phyloP scores from a whole-genome alignment of 1,284 basidiomycete genomes.

The Earliella scabrosa region DNA sequence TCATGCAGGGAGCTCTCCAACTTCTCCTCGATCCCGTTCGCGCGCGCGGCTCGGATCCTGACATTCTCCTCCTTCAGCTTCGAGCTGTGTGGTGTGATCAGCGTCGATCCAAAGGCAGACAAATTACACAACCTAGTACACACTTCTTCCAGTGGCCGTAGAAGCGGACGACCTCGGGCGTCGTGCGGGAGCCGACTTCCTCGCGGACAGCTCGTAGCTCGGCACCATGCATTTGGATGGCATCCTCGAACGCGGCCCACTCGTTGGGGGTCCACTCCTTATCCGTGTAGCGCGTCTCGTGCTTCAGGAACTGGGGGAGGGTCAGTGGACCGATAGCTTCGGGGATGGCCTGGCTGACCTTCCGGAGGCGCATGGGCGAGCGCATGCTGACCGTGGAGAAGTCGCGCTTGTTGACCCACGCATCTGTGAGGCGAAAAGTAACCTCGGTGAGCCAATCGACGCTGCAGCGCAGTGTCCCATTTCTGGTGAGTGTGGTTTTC shows the following conservation, averaged over 20 bases:
- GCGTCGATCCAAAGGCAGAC: no score
- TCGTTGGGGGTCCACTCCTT: constrained; percentile 77
- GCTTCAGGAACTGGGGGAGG: constrained; percentile 67
- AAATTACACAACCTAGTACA: no score
- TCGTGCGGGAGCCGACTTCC: constrained; percentile 70
- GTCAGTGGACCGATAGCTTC: constrained; percentile 3
- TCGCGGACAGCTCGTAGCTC: constrained; percentile 81
- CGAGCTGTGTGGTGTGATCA: no score
- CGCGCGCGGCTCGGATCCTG: constrained; percentile 51
- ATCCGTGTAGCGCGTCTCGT: constrained; percentile 70
- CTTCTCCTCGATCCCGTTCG: constrained; percentile 39
- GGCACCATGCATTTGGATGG: constrained; percentile 70
- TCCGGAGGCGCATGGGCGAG: constrained; percentile 56
- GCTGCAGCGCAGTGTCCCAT: constrained; percentile 50
- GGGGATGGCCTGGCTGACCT: constrained; percentile 46
- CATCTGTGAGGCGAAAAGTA: constrained; percentile 68
- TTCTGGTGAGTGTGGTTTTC: constrained; percentile 55
- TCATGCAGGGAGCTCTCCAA: constrained; percentile 22
- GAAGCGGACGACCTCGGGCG: constrained; percentile 81
- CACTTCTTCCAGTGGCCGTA: constrained; percentile 89
- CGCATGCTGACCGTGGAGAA: constrained; percentile 67
- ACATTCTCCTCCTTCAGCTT: constrained; percentile 71
- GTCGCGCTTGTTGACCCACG: constrained; percentile 55
- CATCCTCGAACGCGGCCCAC: constrained; percentile 75
- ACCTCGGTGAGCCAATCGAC: constrained; percentile 84